phyloP scores from a whole-genome alignment of 352 stramenopile genomes.

The Achlya hypogyna region DNA sequence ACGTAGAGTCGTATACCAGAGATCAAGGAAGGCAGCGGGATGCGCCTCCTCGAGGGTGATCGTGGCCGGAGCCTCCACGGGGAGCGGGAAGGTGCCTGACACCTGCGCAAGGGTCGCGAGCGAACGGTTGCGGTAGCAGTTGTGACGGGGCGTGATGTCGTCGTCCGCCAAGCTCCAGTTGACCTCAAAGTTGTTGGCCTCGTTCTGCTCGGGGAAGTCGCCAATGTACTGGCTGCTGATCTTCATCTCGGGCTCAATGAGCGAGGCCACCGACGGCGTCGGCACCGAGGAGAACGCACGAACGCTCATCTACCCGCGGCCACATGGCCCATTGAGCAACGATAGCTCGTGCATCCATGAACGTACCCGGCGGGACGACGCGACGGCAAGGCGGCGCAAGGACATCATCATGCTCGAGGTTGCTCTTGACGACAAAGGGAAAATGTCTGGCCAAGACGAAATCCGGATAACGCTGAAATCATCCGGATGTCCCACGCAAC shows the following conservation, averaged over 20 bases:
- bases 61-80: neutral
- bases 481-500: no score
- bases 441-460: neutral
- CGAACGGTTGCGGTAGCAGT: conserved; percentile 57
- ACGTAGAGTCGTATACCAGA: conserved; percentile 7
- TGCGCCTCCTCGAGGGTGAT: conserved; percentile 50
- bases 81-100: neutral
- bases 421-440: neutral
- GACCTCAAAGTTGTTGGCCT: conserved; percentile 77
- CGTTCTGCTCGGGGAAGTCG: conserved; percentile 65
- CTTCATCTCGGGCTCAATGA: conserved; percentile 1
- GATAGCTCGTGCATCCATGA: neutral
- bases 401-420: neutral
- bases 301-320: neutral
- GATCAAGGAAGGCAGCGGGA: conserved; percentile 43
- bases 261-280: conserved; percentile 1
- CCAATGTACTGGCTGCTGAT: neutral
- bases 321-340: neutral
- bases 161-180: conserved; percentile 79
- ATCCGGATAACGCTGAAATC: neutral
- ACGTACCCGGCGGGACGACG: neutral
- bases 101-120: neutral
- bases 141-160: conserved; percentile 67
- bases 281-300: neutral
- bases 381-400: neutral